Percentiles rank a stretch among this genome's conserved stretches.
Conservation (phyloP, 345 rosid genomes). For the Dipteronia dyeriana region DNA sequence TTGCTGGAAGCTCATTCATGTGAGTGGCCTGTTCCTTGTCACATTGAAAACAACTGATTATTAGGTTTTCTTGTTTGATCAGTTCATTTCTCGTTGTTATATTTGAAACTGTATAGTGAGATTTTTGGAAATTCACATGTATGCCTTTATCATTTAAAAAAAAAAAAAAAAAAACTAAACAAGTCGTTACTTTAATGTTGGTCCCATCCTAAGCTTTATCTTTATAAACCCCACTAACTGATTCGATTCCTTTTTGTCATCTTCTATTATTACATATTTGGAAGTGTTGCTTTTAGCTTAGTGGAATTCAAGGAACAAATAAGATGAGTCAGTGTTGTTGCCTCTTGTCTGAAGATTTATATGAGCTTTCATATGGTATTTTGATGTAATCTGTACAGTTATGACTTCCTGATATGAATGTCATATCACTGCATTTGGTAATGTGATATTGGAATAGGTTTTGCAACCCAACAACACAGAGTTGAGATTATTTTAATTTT, state of each 20-base stretch:
- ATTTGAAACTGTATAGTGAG: not conserved
- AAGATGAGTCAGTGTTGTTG: not conserved
- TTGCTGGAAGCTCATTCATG: slow-evolving; percentile 80
- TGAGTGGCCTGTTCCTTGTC: slow-evolving; percentile 29
- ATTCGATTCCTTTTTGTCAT: slow-evolving; percentile 22
- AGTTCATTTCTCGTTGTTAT: not conserved
- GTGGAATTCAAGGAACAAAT: not conserved
- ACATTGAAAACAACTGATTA: not conserved
- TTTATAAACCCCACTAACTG: slow-evolving; percentile 18
- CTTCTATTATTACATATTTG: not conserved
- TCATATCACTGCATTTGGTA: not conserved
- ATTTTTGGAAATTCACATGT: too few species aligned
- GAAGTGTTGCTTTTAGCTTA: not conserved
- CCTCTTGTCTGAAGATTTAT: not conserved
- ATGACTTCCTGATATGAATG: not conserved
- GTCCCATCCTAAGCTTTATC: slow-evolving; percentile 13
- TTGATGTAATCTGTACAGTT: not conserved
- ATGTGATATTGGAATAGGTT: not conserved
- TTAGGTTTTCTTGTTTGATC: not conserved
- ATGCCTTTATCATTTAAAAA: not conserved
- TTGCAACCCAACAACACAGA: too few species aligned
- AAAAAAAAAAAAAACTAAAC: too few species aligned
- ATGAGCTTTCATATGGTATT: not conserved
- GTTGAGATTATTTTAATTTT: too few species aligned
- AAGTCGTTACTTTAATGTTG: not conserved